Conservation (phyloP, 75 land plant species). For the Pseudotsuga menziesii region DNA sequence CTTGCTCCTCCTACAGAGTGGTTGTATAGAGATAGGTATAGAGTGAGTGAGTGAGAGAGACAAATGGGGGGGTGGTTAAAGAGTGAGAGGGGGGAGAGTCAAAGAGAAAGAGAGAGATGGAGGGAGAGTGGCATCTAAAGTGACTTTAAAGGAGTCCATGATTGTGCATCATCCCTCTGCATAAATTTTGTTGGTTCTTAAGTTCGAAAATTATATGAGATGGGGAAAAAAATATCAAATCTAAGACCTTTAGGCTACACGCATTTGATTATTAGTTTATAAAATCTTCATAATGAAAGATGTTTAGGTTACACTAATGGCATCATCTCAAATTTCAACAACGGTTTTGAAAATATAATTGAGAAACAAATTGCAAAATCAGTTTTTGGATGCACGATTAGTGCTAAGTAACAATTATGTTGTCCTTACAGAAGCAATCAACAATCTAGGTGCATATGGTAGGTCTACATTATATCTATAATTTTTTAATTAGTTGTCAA, state of each 20-base stretch:
- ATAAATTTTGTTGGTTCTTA: too few species aligned
- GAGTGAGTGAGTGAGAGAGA: too few species aligned
- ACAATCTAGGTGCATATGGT: not conserved
- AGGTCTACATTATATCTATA: not conserved
- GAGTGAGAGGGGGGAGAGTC: too few species aligned
- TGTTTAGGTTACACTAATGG: conserved; percentile 4
- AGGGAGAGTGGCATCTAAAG: too few species aligned
- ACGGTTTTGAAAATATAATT: conserved; percentile 10
- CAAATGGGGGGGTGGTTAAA: too few species aligned
- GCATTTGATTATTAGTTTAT: conserved; percentile 12
- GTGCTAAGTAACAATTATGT: conserved; percentile 15
- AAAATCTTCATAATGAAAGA: not conserved
- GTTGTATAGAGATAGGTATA: too few species aligned
- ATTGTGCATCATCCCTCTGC: too few species aligned
- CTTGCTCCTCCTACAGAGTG: too few species aligned
- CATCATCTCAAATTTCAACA: conserved; percentile 11
- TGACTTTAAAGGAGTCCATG: too few species aligned
- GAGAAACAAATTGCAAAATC: not conserved
- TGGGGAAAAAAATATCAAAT: conserved; percentile 19
- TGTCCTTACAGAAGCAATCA: not conserved
- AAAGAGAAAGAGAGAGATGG: too few species aligned
- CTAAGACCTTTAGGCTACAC: conserved; percentile 18
- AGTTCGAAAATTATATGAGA: conserved; percentile 10
- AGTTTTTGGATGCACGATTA: conserved; percentile 3
- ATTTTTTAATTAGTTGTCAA: not conserved